Percentiles rank a stretch among this genome's conserved stretches.
Evolutionary conservation across 306 rosid genomes (phyloP).

Genomic region (Vigna hirtella): DNA sequence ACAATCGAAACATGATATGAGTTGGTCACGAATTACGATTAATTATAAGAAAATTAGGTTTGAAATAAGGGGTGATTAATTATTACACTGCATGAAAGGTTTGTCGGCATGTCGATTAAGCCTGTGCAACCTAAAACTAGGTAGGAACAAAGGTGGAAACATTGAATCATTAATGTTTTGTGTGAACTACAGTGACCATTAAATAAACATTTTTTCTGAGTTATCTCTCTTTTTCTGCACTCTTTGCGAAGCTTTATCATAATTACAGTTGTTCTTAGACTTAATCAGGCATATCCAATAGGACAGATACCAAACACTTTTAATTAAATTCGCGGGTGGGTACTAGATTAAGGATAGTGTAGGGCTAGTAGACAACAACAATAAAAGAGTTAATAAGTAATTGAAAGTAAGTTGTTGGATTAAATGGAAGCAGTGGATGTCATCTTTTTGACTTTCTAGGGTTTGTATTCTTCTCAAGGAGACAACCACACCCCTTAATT

Average conservation of each 20-base stretch:
- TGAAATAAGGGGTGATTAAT: background rate
- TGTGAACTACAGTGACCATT: constrained; percentile 16
- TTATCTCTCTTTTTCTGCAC: constrained; percentile 38
- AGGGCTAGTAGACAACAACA: constrained; percentile 17
- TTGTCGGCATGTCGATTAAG: constrained; percentile 48
- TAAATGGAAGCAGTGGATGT: constrained; percentile 60
- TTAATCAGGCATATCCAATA: constrained; percentile 37
- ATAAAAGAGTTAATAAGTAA: constrained; percentile 39
- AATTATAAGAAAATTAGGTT: background rate
- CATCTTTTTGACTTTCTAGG: constrained; percentile 64
- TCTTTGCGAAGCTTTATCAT: constrained; percentile 37
- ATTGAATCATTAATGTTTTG: constrained; percentile 48
- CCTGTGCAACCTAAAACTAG: constrained; percentile 27
- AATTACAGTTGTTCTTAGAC: constrained; percentile 37
- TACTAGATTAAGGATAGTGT: constrained; percentile 18
- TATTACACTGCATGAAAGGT: constrained; percentile 1
- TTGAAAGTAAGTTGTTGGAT: constrained; percentile 62
- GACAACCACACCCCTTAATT: constrained; percentile 48
- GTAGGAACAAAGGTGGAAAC: constrained; percentile 32
- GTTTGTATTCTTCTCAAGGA: constrained; percentile 52
- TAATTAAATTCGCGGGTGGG: constrained; percentile 39
- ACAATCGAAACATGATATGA: background rate
- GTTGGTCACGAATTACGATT: background rate
- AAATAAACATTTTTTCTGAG: constrained; percentile 26
- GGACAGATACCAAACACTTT: constrained; percentile 56